Conservation (phyloP, 345 rosid genomes). For the Eutrema japonicum region DNA sequence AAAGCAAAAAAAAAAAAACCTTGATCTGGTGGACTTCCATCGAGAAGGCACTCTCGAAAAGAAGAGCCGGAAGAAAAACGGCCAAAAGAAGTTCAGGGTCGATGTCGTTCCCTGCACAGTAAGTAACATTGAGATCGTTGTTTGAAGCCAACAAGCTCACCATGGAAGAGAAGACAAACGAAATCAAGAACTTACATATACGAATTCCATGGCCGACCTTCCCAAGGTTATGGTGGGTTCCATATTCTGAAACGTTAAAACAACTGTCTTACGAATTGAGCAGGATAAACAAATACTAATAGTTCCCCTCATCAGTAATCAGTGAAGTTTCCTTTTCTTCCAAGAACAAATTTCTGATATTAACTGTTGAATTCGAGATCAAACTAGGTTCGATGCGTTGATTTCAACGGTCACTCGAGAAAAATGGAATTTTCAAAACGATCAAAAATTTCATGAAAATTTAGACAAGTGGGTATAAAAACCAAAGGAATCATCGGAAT, state of each 20-base stretch:
- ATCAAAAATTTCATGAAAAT: not conserved
- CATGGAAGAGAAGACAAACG: too few species aligned
- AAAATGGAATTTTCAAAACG: not conserved
- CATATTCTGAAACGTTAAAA: slow-evolving; percentile 63
- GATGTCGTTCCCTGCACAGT: slow-evolving; percentile 73
- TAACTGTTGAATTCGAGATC: not conserved
- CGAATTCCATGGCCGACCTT: slow-evolving; percentile 88
- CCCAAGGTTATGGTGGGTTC: slow-evolving; percentile 74
- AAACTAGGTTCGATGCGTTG: not conserved
- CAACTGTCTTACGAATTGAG: not conserved
- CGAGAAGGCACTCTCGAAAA: slow-evolving; percentile 92
- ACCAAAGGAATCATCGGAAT: not conserved
- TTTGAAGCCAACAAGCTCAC: not conserved
- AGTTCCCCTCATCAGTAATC: not conserved
- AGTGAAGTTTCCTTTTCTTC: slow-evolving; percentile 3
- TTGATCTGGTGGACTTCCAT: slow-evolving; percentile 97
- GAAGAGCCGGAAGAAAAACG: slow-evolving; percentile 95
- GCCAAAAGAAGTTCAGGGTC: slow-evolving; percentile 89
- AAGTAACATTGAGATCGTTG: slow-evolving; percentile 10
- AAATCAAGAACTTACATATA: slow-evolving; percentile 62
- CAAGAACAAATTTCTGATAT: not conserved
- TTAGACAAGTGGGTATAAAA: not conserved
- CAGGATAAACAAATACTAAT: too few species aligned
- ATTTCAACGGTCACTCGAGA: not conserved
- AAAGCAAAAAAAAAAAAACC: slow-evolving; percentile 51